These are phyloP conservation scores for Lagenaria siceraria DNA, from an alignment of 306 rosid genomes.

Conservation along the genomic window DNA sequence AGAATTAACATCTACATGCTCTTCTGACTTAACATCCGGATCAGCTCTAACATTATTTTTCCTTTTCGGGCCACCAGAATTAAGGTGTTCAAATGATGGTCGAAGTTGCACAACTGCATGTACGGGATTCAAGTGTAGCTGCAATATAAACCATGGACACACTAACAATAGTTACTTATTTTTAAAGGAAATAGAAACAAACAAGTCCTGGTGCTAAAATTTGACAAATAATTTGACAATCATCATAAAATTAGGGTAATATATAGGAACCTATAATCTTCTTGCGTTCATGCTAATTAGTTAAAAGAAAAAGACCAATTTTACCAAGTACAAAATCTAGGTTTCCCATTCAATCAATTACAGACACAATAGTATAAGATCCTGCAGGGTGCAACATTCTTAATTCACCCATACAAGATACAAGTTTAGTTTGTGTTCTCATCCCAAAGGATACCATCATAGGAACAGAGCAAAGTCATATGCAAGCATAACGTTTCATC, in stretches of 20 bases:
- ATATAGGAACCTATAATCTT: not conserved
- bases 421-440: not conserved
- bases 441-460: not conserved
- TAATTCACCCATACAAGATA: not conserved
- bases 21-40: conserved; percentile 46
- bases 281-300: not conserved
- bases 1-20: conserved; percentile 29
- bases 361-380: not conserved
- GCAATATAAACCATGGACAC: conserved; percentile 24
- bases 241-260: not conserved
- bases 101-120: conserved; percentile 74
- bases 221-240: not conserved
- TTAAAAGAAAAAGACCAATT: not conserved
- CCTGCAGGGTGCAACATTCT: not conserved
- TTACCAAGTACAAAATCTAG: not conserved
- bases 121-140: conserved; percentile 84
- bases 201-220: not conserved
- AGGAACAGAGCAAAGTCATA: not conserved
- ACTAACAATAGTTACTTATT: not conserved
- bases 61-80: conserved; percentile 43
- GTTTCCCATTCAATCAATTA: not conserved
- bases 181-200: not conserved
- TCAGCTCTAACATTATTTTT: conserved; percentile 20
- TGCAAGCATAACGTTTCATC: not conserved
- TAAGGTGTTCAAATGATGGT: conserved; percentile 52